Evolutionary conservation across 331 rosid genomes (phyloP), one percentile per base, ranked within the genome.

Genomic region (Malus hybrid): DNA sequence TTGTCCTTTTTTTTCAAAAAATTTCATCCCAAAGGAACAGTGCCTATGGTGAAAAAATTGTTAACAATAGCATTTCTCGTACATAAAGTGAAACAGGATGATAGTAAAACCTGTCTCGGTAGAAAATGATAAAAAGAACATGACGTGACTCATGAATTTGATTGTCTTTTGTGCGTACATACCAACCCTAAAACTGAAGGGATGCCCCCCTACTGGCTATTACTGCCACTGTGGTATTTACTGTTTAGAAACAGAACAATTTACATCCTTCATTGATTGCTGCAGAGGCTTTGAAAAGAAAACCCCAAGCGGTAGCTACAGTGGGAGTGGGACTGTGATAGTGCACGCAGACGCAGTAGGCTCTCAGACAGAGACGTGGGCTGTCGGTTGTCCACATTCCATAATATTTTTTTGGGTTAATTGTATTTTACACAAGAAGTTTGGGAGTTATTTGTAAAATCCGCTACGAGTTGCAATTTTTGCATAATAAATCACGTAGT

Each of bases 331-430:
- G 73, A 69, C 39, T 69, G 73, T 5, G 78, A 57, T 27, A 20
- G 42, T 22, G 33, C 56, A 59, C 20, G 22, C 46, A 65, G 70
- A 59, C 20, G 22, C 46, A 65, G 70, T 11, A 10, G 8, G 11
- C 27, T 34, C 39, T 13, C 22, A 72, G 65, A 74, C 42, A 63
- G 62, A 50, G 81, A 72, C 77, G 66, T 67, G 79, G 77, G 24
- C 22, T 32, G 84, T 86, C 87, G 77, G 80, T 61, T 74, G 20
- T 22, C n/a, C 56, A 9, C n/a, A 7, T 48, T 11, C 6, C 65
- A 59, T 10, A n/a, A 20, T 11, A 11, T 44, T 44, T 44, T 44
- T 44, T 42, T 42, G 13, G 13, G 46, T 42, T 42, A 42, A 42
- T 42, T 10, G 46, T 31, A 31, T 31, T 31, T 31, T 31, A 31